Evolutionary conservation across 2,329 filamentous ascomycete genomes (phyloP).

Genomic region (Penicillium oxalicum): DNA sequence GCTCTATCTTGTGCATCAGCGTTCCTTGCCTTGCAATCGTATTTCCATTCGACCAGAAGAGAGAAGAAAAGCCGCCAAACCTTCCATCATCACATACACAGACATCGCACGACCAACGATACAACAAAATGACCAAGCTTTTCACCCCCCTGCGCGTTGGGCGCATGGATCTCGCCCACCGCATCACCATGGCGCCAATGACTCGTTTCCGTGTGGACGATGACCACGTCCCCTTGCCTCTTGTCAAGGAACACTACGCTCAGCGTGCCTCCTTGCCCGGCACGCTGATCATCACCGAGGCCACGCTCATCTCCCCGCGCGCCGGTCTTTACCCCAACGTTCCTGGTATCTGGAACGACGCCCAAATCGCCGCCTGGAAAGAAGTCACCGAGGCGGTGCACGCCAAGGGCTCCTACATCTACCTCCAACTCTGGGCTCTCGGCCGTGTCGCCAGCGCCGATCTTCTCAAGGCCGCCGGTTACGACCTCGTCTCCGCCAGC

Average conservation of each 20-base stretch:
- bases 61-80: no score
- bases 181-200: conserved; percentile 53
- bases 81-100: no score
- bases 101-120: neutral
- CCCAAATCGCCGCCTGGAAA: conserved; percentile 57
- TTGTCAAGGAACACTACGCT: conserved; percentile 48
- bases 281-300: conserved; percentile 56
- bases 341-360: conserved; percentile 53
- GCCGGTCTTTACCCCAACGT: conserved; percentile 47
- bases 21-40: no score
- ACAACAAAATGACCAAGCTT: conserved; percentile 21
- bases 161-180: conserved; percentile 37
- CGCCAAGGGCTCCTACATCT: conserved; percentile 55
- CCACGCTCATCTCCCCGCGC: conserved; percentile 46
- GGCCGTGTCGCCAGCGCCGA: conserved; percentile 49
- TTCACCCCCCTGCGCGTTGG: conserved; percentile 41
- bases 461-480: conserved; percentile 15
- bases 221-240: conserved; percentile 43
- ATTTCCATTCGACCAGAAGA: no score
- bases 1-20: no score
- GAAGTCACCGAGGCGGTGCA: conserved; percentile 58
- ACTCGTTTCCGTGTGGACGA: conserved; percentile 50
- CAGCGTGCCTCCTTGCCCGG: conserved; percentile 50
- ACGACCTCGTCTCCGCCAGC: conserved; percentile 21
- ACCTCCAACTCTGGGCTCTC: conserved; percentile 56